These are phyloP conservation scores for Mortierella alpina DNA, from an alignment of 192 early-diverging fungal genomes.

Conservation along the genomic window DNA sequence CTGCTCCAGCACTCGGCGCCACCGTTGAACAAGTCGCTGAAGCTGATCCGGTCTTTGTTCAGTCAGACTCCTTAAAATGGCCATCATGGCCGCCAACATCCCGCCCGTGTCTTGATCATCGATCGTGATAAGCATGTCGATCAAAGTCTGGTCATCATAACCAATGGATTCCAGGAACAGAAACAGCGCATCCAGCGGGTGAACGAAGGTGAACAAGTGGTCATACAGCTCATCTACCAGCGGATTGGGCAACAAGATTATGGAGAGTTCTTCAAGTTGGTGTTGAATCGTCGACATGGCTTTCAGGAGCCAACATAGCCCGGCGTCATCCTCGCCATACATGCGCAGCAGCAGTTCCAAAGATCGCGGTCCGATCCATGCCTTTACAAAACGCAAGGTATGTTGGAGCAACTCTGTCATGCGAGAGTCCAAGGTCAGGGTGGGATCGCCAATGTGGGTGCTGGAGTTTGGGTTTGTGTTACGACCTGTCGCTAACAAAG, in stretches of 20 bases:
- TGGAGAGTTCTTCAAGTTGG: not conserved
- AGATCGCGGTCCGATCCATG: conserved; percentile 21
- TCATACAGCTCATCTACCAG: not conserved
- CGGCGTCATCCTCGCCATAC: conserved; percentile 45
- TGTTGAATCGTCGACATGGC: conserved; percentile 18
- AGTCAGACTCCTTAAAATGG: conserved; percentile 17
- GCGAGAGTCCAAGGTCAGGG: too few relatives aligned
- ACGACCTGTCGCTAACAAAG: not conserved
- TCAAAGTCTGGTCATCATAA: conserved; percentile 33
- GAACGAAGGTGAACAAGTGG: conserved; percentile 7
- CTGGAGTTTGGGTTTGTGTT: not conserved
- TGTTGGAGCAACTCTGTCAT: too few relatives aligned
- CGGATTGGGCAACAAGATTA: not conserved
- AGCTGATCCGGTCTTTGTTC: conserved; percentile 14
- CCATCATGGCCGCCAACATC: conserved; percentile 43
- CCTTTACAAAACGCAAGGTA: not conserved
- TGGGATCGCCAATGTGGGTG: too few relatives aligned
- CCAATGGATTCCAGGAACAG: conserved; percentile 30
- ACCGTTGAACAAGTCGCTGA: conserved; percentile 1
- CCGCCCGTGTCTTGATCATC: conserved; percentile 28
- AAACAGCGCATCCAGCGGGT: conserved; percentile 32
- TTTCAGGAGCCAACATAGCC: conserved; percentile 32
- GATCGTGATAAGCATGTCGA: conserved; percentile 28
- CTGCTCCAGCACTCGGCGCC: not conserved
- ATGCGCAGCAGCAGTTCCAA: conserved; percentile 9